Conservation (phyloP, 2,329 filamentous ascomycete genomes). For the Grosmannia clavigera region DNA sequence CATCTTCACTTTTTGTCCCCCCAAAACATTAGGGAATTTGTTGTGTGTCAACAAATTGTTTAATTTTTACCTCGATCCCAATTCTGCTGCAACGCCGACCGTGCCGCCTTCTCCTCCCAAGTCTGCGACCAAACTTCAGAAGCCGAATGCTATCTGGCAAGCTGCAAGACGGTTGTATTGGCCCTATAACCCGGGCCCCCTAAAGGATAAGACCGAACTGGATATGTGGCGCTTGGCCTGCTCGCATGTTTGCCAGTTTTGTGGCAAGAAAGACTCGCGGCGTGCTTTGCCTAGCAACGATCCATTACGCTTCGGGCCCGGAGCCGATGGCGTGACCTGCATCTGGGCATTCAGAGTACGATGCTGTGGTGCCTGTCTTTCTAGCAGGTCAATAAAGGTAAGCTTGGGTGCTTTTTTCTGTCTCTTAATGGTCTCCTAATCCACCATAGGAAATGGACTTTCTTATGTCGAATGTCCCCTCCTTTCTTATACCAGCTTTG, state of each 20-base stretch:
- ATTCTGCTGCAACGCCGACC: constrained; percentile 12
- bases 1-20: constrained; percentile 54
- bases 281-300: constrained; percentile 19
- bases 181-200: constrained; percentile 56
- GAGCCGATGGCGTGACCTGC: constrained; percentile 43
- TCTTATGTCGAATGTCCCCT: constrained; percentile 45
- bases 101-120: constrained; percentile 11
- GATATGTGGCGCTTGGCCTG: constrained; percentile 65
- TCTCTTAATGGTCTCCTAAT: not conserved
- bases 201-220: constrained; percentile 53
- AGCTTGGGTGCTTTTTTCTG: constrained; percentile 9
- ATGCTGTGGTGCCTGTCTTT: constrained; percentile 55
- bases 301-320: constrained; percentile 49
- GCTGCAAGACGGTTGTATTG: constrained; percentile 52
- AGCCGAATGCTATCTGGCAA: constrained; percentile 59
- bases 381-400: constrained; percentile 52
- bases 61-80: constrained; percentile 42
- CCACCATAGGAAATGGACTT: constrained; percentile 56
- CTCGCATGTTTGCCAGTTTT: constrained; percentile 54
- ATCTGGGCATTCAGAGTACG: constrained; percentile 62
- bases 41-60: constrained; percentile 57
- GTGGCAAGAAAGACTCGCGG: constrained; percentile 29
- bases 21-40: constrained; percentile 50
- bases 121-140: constrained; percentile 23
- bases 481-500: constrained; percentile 53